Percentiles rank a stretch among this genome's conserved stretches.
Conservation (phyloP, 495 filamentous ascomycete genomes). For the Bacidia rubella region DNA sequence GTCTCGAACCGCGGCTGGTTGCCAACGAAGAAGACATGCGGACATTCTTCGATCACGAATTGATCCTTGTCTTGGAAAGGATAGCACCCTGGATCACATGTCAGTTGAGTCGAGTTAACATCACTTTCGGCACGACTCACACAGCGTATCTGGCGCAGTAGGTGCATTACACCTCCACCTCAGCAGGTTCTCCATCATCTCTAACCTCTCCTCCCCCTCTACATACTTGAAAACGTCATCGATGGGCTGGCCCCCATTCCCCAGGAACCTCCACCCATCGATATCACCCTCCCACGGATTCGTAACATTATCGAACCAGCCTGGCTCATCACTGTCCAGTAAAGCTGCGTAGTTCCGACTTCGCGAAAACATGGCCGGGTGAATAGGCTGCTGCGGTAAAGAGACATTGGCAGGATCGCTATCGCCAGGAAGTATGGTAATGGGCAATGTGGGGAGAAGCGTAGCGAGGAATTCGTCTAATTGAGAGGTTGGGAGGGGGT, state of each 20-base stretch:
- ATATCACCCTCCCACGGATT: slow-evolving; percentile 88
- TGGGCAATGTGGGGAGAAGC: slow-evolving; percentile 66
- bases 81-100: slow-evolving; percentile 60
- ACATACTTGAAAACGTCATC: slow-evolving; percentile 91
- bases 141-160: slow-evolving; percentile 91
- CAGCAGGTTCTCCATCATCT: slow-evolving; percentile 83
- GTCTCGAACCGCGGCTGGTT: slow-evolving; percentile 78
- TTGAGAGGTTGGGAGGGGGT: slow-evolving; percentile 65
- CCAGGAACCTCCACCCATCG: slow-evolving; percentile 74
- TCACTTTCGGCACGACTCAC: slow-evolving; percentile 36
- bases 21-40: slow-evolving; percentile 82
- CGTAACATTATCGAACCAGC: slow-evolving; percentile 81
- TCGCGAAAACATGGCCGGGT: slow-evolving; percentile 67
- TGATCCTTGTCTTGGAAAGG: slow-evolving; percentile 87
- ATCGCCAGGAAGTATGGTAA: slow-evolving; percentile 66
- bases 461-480: slow-evolving; percentile 72
- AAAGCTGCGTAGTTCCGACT: slow-evolving; percentile 48
- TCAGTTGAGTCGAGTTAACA: neutral
- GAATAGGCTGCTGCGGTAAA: slow-evolving; percentile 70
- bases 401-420: slow-evolving; percentile 69
- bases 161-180: slow-evolving; percentile 87
- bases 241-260: slow-evolving; percentile 79
- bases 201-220: slow-evolving; percentile 51
- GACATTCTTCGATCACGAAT: slow-evolving; percentile 70
- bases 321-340: slow-evolving; percentile 37